phyloP scores from a whole-genome alignment of 129 eudicot genomes.

The Pseudognaphalium luteoalbum region DNA sequence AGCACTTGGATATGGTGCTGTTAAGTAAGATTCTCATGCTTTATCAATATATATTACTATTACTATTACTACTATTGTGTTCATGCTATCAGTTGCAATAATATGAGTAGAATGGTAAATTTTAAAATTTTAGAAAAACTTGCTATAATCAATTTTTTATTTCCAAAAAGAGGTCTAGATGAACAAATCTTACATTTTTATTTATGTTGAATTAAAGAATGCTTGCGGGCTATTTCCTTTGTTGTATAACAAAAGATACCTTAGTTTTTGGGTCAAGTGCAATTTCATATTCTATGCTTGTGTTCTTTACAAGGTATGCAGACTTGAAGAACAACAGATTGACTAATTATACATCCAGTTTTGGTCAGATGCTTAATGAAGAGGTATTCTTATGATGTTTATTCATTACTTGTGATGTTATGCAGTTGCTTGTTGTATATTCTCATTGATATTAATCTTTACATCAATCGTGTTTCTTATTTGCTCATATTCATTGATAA shows the following conservation, averaged over 20 bases:
- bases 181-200: background rate
- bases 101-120: background rate
- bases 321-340: background rate
- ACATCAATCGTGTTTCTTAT: background rate
- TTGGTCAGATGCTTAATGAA: too few relatives aligned
- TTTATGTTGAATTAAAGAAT: too few relatives aligned
- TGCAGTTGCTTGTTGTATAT: background rate
- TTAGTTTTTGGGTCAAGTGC: background rate
- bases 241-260: background rate
- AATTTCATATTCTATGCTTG: background rate
- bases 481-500: background rate
- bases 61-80: background rate
- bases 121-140: background rate
- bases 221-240: too few relatives aligned
- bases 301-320: background rate
- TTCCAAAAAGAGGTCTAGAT: background rate
- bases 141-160: background rate
- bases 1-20: slow-evolving; percentile 99
- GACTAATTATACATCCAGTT: too few relatives aligned
- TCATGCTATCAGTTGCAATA: background rate
- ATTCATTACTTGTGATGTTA: background rate
- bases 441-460: background rate
- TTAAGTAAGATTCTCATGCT: slow-evolving; percentile 61
- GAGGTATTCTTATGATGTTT: too few relatives aligned
- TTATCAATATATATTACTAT: background rate